Base-by-base conservation (phyloP, 495 filamentous ascomycete genomes). In the Penicillium ucsense region DNA sequence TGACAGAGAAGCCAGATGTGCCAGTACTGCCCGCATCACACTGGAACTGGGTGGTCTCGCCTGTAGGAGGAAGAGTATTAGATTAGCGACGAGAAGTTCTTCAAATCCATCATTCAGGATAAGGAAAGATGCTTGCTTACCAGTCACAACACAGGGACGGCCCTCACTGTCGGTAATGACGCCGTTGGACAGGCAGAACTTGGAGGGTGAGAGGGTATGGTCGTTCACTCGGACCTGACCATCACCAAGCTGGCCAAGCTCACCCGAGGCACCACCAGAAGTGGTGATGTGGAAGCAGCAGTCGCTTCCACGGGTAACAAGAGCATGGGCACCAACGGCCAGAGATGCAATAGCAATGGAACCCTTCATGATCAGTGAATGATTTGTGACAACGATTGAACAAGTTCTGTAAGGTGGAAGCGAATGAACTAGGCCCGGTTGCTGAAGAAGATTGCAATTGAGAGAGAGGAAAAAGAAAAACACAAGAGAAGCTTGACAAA, bases 31-130 rank as follows among this genome's bases (percentile, higher is more conserved):
- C 79, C 12, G 61, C 49, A 46, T 85, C 82, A 57, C 84, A 88
- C 59, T 86, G 82, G 41, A 78, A 77, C 50, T 86, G 79, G 9
- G 75, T 75, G 5, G 76, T 79, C 4, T 73, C 68, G 8, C 72
- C 73, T 78, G 28, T 6, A 53, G 29, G 38, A 35, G 52, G 20
- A 20, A 20, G 20, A 20, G 20, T 20, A 51, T 29, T 56, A 43
- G 3, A 35, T 43, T 38, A 5, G 49, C 31, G 54, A 52, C 38
- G 50, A 4, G 28, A n/a, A 6, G 31, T 8, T 9, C 3, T 43
- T 20, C 20, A 20, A 20, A 20, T 20, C 20, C 20, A 20, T 20
- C 20, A 20, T 20, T 20, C 20, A 20, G 20, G 20, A 20, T 8
- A 41, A 4, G 4, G 38, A 5, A 39, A 1, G 36, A 41, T 3